These are phyloP conservation scores for Candida pseudoviswanathii DNA, from an alignment of 1,139 yeast species.

Conservation along the genomic window DNA sequence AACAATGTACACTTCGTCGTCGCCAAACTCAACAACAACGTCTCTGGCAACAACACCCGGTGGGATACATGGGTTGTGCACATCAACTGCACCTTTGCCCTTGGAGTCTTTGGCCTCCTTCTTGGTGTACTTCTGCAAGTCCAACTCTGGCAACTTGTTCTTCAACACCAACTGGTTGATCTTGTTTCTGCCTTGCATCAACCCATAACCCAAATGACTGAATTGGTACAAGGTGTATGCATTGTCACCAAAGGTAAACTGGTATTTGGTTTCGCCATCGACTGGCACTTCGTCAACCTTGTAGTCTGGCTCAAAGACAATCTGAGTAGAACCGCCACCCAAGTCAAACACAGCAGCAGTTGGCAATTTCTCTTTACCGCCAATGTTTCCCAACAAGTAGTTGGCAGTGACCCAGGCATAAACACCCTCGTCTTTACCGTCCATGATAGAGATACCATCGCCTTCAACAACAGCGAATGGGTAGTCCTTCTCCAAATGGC, in stretches of 20 bases:
- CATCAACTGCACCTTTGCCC: conserved; percentile 39
- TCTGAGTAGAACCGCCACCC: conserved; percentile 99
- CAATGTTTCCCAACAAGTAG: conserved; percentile 89
- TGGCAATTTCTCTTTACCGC: conserved; percentile 65
- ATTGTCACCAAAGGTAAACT: conserved; percentile 76
- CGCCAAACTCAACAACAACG: conserved; percentile 56
- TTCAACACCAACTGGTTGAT: conserved; percentile 64
- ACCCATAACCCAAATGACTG: conserved; percentile 94
- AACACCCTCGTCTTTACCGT: conserved; percentile 97
- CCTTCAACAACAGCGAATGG: conserved; percentile 90
- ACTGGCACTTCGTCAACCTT: conserved; percentile 54
- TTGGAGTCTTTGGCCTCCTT: conserved; percentile 36
- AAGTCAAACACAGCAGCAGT: conserved; percentile 97
- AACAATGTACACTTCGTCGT: conserved; percentile 56
- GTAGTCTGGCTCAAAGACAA: conserved; percentile 91
- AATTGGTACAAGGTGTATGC: conserved; percentile 86
- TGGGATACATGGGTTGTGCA: conserved; percentile 84
- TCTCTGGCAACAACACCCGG: conserved; percentile 62
- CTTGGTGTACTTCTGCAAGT: conserved; percentile 25
- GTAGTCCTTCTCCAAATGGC: conserved; percentile 71
- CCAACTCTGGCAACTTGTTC: conserved; percentile 34
- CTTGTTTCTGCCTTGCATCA: conserved; percentile 90
- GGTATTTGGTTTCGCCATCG: conserved; percentile 89
- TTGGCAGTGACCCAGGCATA: conserved; percentile 98
- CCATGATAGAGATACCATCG: conserved; percentile 89